These are phyloP conservation scores for Macrotyloma uniflorum DNA, from an alignment of 306 rosid species.

Conservation along the genomic window DNA sequence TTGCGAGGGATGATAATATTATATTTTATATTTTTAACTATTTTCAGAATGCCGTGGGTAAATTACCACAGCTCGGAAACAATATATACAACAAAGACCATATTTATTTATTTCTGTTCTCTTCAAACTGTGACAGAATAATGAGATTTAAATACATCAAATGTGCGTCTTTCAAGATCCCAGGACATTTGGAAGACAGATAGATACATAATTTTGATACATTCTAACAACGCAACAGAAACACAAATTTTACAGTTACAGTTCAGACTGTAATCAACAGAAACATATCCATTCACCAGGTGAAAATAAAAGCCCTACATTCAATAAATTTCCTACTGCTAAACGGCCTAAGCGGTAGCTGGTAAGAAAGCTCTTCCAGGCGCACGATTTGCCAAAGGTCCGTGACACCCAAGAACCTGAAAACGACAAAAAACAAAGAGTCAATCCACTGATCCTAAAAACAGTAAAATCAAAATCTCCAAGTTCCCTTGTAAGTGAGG, in stretches of 20 bases:
- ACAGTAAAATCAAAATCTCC: background rate
- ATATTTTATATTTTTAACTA: background rate
- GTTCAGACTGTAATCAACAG: background rate
- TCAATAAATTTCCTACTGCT: background rate
- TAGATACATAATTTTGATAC: background rate
- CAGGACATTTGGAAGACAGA: background rate
- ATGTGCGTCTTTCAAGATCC: conserved; percentile 10
- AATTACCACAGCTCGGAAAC: background rate
- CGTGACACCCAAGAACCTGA: conserved; percentile 89
- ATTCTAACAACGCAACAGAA: background rate
- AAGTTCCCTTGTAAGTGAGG: background rate
- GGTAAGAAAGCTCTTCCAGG: conserved; percentile 77
- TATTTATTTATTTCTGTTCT: background rate
- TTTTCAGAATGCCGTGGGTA: background rate
- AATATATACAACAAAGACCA: background rate
- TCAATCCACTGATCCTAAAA: background rate
- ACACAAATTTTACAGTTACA: background rate
- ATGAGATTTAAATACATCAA: conserved; percentile 3
- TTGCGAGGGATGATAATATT: too few species aligned
- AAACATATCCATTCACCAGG: background rate
- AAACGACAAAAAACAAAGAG: background rate
- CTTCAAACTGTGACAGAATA: background rate
- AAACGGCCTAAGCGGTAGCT: conserved; percentile 46
- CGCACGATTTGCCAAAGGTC: conserved; percentile 63
- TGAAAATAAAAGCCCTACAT: background rate